Evolutionary conservation across 2,329 filamentous ascomycete genomes (phyloP).

Genomic region (Lasiodiplodia sp.): DNA sequence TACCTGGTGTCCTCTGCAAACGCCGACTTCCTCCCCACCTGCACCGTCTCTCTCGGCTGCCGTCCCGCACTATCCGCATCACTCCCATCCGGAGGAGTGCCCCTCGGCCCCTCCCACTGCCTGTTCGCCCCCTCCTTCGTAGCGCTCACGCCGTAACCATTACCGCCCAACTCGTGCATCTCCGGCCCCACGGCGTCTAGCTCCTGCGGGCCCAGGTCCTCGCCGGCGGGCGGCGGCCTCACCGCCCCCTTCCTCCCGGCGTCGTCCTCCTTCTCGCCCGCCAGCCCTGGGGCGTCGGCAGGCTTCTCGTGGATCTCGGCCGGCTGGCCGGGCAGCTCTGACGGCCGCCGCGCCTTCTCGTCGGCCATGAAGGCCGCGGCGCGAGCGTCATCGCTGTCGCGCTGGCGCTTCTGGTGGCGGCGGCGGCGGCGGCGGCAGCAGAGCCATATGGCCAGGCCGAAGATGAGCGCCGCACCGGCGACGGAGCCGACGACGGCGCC

Average conservation of each 20-base stretch:
- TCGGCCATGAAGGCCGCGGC: not conserved
- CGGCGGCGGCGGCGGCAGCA: not conserved
- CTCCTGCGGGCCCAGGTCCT: not conserved
- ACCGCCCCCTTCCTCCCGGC: not conserved
- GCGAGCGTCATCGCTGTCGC: not conserved
- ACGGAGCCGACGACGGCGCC: conserved; percentile 25
- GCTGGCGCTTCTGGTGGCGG: not conserved
- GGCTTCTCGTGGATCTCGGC: conserved; percentile 10
- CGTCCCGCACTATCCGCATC: not conserved
- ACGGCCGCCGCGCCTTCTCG: not conserved
- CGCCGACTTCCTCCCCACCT: conserved; percentile 2
- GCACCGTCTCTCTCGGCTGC: not conserved
- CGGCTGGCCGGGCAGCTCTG: not conserved
- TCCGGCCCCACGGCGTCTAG: not conserved
- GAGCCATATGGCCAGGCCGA: not conserved
- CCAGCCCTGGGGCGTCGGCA: not conserved
- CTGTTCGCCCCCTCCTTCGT: not conserved
- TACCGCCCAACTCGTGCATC: not conserved
- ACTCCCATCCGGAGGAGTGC: too few relatives aligned
- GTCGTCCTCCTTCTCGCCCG: not conserved
- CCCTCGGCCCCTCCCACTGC: not conserved
- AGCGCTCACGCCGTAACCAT: too few relatives aligned
- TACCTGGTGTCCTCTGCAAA: conserved; percentile 5
- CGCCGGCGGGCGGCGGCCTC: not conserved
- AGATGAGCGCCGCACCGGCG: not conserved